phyloP scores from a whole-genome alignment of 768 basidiomycete species.

The Pleurotus salmoneostramineus region DNA sequence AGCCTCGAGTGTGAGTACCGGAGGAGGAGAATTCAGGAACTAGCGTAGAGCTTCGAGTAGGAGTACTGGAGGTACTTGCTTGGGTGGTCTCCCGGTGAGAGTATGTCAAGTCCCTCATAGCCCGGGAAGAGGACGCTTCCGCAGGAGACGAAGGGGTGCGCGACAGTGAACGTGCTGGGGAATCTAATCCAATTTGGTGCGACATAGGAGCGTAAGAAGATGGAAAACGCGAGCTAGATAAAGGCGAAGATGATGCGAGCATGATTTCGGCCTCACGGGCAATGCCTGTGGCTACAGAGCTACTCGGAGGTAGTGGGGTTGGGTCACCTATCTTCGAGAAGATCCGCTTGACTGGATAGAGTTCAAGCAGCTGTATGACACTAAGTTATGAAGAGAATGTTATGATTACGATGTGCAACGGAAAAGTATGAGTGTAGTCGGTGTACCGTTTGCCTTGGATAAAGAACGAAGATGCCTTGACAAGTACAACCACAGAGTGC shows the following conservation, averaged over 20 bases:
- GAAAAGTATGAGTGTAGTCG: not conserved
- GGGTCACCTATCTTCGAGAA: not conserved
- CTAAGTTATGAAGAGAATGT: not conserved
- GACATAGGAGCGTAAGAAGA: not conserved
- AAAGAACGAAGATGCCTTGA: not conserved
- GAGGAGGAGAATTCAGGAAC: too few relatives aligned
- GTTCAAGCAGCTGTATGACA: not conserved
- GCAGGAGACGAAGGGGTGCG: too few relatives aligned
- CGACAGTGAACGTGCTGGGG: not conserved
- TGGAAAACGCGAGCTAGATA: not conserved
- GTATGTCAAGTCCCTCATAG: too few relatives aligned
- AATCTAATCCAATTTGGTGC: not conserved
- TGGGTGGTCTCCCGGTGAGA: too few relatives aligned
- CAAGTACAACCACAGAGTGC: not conserved
- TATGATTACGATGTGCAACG: not conserved
- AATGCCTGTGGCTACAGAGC: constrained; percentile 1
- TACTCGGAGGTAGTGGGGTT: not conserved
- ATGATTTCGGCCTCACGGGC: constrained; percentile 1
- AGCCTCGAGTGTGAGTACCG: too few relatives aligned
- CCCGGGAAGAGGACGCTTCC: too few relatives aligned
- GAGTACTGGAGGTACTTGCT: too few relatives aligned
- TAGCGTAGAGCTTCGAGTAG: too few relatives aligned
- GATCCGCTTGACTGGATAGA: not conserved
- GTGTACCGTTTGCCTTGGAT: not conserved
- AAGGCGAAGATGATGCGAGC: not conserved